Evolutionary conservation across 208 protist species (phyloP).

Genomic region (Polymyxa betae): DNA sequence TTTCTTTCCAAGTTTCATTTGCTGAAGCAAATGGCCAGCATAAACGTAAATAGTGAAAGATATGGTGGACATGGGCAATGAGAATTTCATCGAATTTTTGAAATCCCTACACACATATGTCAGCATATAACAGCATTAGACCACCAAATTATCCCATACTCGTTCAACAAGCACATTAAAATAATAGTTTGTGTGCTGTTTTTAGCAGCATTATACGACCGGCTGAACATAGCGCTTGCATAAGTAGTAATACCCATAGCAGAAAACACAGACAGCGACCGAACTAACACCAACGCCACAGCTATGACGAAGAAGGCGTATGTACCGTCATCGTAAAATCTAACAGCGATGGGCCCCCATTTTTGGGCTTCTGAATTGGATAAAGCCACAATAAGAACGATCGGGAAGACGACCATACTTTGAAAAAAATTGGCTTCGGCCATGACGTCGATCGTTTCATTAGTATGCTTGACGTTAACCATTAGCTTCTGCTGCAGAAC

Average conservation of each 20-base stretch:
- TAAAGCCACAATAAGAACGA: background rate
- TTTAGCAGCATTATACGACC: background rate
- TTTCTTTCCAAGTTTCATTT: too few relatives aligned
- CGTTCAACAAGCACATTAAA: background rate
- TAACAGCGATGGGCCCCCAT: background rate
- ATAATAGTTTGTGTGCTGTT: background rate
- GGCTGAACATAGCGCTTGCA: conserved; percentile 24
- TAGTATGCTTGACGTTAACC: background rate
- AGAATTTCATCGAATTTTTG: background rate
- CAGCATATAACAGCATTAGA: background rate
- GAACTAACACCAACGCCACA: background rate
- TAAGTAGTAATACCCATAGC: conserved; percentile 17
- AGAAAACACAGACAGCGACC: background rate
- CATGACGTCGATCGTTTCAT: conserved; percentile 27
- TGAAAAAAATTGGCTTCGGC: conserved; percentile 42
- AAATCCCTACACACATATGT: background rate
- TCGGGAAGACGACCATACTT: background rate
- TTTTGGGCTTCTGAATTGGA: background rate
- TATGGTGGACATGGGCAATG: background rate
- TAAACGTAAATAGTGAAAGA: conserved; percentile 6
- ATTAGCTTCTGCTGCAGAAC: background rate
- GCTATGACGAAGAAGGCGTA: background rate
- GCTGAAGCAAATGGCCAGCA: conserved; percentile 10
- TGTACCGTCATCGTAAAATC: background rate
- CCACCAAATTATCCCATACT: background rate